Conservation (phyloP, 225 moss, liverwort and hornwort genomes). For the Pseudisothecium myosuroides region DNA sequence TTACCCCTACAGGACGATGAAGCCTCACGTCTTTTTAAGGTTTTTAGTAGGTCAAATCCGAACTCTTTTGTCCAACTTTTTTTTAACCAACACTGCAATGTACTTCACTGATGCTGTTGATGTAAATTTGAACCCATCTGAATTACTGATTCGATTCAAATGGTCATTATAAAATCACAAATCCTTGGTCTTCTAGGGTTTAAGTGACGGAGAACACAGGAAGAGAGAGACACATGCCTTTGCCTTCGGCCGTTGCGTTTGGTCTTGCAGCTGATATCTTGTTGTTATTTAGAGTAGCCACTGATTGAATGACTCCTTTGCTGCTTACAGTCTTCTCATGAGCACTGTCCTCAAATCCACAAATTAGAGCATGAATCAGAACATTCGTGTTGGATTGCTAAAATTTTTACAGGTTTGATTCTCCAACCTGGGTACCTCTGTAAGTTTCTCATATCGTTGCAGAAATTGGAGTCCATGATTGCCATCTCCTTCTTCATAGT, state of each 20-base stretch:
- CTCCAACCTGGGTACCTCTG: background rate
- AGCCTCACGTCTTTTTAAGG: background rate
- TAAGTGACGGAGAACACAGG: background rate
- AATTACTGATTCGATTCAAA: background rate
- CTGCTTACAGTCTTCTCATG: background rate
- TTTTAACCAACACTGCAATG: background rate
- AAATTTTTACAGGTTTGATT: background rate
- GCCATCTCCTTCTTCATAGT: slow-evolving; percentile 17
- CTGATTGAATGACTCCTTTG: background rate
- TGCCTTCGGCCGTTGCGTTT: background rate
- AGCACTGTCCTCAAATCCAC: background rate
- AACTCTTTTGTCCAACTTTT: background rate
- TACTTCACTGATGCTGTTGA: background rate
- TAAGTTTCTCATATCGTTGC: background rate
- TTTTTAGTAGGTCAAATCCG: background rate
- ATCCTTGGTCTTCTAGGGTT: background rate
- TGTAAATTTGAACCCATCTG: background rate
- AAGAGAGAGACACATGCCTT: background rate
- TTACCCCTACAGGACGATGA: background rate
- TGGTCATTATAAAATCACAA: background rate
- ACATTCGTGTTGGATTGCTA: background rate
- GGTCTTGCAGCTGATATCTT: background rate
- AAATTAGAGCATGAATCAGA: background rate
- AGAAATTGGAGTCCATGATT: slow-evolving; percentile 5
- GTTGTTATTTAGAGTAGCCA: background rate